These are phyloP conservation scores for Plenodomus tracheiphilus DNA, from an alignment of 2,329 filamentous ascomycete species.

Conservation along the genomic window DNA sequence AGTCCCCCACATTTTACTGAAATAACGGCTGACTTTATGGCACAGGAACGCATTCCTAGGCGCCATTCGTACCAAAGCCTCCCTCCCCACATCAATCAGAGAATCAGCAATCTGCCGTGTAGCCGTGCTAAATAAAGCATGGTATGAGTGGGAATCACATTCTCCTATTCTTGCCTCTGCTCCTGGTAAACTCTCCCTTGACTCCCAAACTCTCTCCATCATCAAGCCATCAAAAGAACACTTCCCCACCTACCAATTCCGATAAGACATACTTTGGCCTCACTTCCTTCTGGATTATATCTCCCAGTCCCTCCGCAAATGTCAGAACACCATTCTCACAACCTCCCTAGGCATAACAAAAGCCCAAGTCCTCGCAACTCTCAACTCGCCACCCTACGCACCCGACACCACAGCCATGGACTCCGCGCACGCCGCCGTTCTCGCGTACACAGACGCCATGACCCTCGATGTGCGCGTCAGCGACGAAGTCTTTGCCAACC, in stretches of 20 bases:
- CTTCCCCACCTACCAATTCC: too few species aligned
- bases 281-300: too few species aligned
- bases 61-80: constrained; percentile 58
- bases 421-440: constrained; percentile 67
- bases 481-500: constrained; percentile 66
- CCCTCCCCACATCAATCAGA: constrained; percentile 58
- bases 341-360: constrained; percentile 64
- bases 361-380: constrained; percentile 39
- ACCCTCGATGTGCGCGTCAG: constrained; percentile 71
- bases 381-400: constrained; percentile 20
- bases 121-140: constrained; percentile 76
- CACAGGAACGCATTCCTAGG: constrained; percentile 60
- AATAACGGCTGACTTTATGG: too few species aligned
- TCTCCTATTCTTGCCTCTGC: constrained; percentile 61
- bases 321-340: constrained; percentile 17
- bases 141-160: constrained; percentile 85
- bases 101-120: constrained; percentile 83
- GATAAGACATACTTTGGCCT: too few species aligned
- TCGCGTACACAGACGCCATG: constrained; percentile 82
- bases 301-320: too few species aligned
- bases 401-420: constrained; percentile 46
- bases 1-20: too few species aligned
- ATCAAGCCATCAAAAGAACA: too few species aligned
- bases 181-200: constrained; percentile 3
- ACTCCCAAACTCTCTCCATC: neutral